Evolutionary conservation across 371 early-diverging fungal species (phyloP), one percentile per base, ranked within the genome.

Genomic region (Mucor ambiguus): DNA sequence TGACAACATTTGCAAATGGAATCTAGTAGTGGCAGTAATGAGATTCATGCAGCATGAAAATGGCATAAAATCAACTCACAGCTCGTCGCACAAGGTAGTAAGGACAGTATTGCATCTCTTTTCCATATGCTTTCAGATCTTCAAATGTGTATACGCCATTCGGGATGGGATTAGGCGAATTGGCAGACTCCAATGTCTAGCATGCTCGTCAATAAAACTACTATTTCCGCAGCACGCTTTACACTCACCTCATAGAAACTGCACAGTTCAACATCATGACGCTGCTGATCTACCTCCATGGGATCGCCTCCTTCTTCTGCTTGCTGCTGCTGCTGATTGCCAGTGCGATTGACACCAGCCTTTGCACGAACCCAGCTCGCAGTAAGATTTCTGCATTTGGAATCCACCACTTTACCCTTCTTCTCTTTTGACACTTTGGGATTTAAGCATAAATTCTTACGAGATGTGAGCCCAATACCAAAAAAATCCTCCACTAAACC

Each of bases 381-480:
- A 0, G 98, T 99, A 72, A 96, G 78, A 71, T 91, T 90, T 44
- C 95, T 87, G 75, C 99, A 99, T 66, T 88, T 85, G 4, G 96
- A 91, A 77, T 99, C 99, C 3, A 97, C 94, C 2, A 88, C 84
- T 72, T 86, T 88, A 10, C 97, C 96, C 60, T 90, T 86, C 69
- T 90, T 92, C 72, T 97, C 95, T 72, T 88, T 87, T 58, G 89
- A 91, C 9, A 94, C 90, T 59, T 84, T 85, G 30, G 93, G 92
- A 78, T 99, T 95, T 24, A 99, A 85, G 72, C 99, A 99, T 10
- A 99, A 85, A 70, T 98, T 99, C 64, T 92, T 92, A 71, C 99
- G 92, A 55, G 95, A 92, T 2, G 99, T 93, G 67, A 99, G 80
- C 1, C 99, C 99, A 9, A 99, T 71, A 1, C 96, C 99, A 32